Base-by-base conservation (phyloP, 2,329 filamentous ascomycete species). In the Trichoderma sp. region DNA sequence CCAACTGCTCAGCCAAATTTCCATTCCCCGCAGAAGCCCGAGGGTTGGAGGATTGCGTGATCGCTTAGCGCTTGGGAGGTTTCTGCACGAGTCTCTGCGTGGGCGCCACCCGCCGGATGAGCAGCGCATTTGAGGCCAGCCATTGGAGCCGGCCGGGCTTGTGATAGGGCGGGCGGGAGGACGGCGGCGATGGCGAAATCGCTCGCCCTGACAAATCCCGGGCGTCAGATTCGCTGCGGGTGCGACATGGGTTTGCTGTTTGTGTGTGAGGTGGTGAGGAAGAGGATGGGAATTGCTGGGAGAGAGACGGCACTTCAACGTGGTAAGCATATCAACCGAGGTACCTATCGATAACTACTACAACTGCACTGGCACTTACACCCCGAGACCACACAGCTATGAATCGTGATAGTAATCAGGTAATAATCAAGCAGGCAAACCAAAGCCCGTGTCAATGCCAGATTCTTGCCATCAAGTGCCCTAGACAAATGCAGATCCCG, bases 21-120 rank as follows among this genome's bases (percentile, higher is more conserved):
- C 56, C 50, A 63, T 69, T 70, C 70, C 71, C 71, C 71, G 69
- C 70, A 70, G 60, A 67, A 52, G 66, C 67, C 65, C 69, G 66
- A 71, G 67, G 68, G 66, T 69, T 69, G 64, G 69, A 69, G 61
- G 72, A 76, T 76, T 75, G 74, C 74, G 74, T 76, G 74, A 75
- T 76, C 70, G 71, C 67, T 69, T 75, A 75, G 72, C 70, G 72
- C 66, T 70, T 54, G 63, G 62, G 64, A 47, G 62, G 34, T 39
- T 59, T 59, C 47, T 63, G 51, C 45, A 59, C 61, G 34, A 59
- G 28, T 50, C 45, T 54, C 21, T 56, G 30, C 41, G 61, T 60
- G 61, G 65, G 61, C 65, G 60, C 58, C 56, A 65, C 65, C 56
- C 47, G 61, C 61, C 51, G 48, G 12, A 50, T 28, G 44, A 21